These are phyloP conservation scores for Coemansia sp. DNA, from an alignment of 192 early-diverging fungal genomes.

Conservation along the genomic window DNA sequence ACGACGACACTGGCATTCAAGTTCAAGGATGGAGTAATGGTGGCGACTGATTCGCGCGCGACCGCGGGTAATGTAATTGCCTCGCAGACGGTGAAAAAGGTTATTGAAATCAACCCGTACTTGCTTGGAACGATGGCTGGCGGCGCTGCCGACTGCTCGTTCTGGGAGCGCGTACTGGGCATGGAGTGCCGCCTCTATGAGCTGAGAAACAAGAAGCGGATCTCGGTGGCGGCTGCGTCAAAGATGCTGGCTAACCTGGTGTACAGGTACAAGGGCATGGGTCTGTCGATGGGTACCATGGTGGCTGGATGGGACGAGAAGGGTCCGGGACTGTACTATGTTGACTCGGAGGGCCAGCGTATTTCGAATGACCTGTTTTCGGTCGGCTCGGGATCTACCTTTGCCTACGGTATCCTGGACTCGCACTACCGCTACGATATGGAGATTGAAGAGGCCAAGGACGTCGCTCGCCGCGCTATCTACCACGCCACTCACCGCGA, in stretches of 20 bases:
- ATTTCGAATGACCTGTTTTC: conserved; percentile 88
- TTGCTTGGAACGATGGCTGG: conserved; percentile 99
- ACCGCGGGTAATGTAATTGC: conserved; percentile 79
- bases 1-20: conserved; percentile 99
- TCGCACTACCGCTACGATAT: conserved; percentile 81
- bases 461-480: conserved; percentile 86
- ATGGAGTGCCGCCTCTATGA: conserved; percentile 92
- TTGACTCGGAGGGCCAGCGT: conserved; percentile 92
- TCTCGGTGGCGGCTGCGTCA: conserved; percentile 96
- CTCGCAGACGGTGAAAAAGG: conserved; percentile 95
- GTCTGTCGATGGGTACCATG: conserved; percentile 99
- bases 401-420: conserved; percentile 98
- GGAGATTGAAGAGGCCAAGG: conserved; percentile 80
- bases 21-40: conserved; percentile 90
- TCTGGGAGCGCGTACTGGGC: conserved; percentile 97
- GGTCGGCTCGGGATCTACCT: conserved; percentile 98
- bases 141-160: conserved; percentile 97
- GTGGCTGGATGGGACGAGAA: conserved; percentile 93
- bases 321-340: conserved; percentile 92
- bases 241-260: conserved; percentile 97
- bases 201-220: conserved; percentile 97
- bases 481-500: conserved; percentile 96
- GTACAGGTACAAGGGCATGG: conserved; percentile 98
- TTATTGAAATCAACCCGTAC: conserved; percentile 99
- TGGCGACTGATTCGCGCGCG: conserved; percentile 95